Conservation (phyloP, 345 rosid species). For the Salix purpurea region DNA sequence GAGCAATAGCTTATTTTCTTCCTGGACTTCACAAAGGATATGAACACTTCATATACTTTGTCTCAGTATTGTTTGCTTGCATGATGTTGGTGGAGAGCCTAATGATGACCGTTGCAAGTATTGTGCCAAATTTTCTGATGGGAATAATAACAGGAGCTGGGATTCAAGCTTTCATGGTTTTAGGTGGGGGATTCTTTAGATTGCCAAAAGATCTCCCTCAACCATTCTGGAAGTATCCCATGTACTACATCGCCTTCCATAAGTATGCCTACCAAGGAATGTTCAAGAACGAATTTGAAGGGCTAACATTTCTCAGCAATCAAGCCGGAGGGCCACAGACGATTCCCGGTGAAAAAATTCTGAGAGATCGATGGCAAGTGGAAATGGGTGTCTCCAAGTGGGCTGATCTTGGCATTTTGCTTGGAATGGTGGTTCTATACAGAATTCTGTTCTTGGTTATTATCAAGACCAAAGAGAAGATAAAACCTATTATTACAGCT, state of each 20-base stretch:
- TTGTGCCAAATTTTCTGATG: conserved; percentile 47
- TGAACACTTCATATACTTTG: conserved; percentile 36
- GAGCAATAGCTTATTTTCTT: conserved; percentile 33
- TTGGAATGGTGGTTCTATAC: conserved; percentile 39
- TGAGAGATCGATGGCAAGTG: conserved; percentile 38
- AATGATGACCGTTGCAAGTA: conserved; percentile 52
- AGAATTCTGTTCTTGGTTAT: conserved; percentile 33
- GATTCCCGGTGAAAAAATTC: conserved; percentile 26
- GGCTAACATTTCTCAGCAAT: conserved; percentile 21
- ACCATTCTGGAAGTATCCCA: conserved; percentile 42
- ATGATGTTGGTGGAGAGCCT: conserved; percentile 51
- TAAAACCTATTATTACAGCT: conserved; percentile 17
- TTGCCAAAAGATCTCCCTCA: conserved; percentile 44
- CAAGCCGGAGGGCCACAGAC: not conserved
- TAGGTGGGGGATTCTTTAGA: conserved; percentile 48
- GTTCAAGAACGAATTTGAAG: conserved; percentile 32
- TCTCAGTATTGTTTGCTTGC: conserved; percentile 25
- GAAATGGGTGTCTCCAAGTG: conserved; percentile 50
- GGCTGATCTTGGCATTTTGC: conserved; percentile 41
- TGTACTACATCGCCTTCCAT: conserved; percentile 38
- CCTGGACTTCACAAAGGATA: conserved; percentile 34
- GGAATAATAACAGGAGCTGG: conserved; percentile 53
- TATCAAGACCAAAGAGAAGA: conserved; percentile 27
- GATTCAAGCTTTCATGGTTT: conserved; percentile 47
- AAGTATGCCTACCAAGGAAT: conserved; percentile 13